Base-by-base conservation (phyloP, 371 early-diverging fungal species). In the Actinomortierella wolfii region DNA sequence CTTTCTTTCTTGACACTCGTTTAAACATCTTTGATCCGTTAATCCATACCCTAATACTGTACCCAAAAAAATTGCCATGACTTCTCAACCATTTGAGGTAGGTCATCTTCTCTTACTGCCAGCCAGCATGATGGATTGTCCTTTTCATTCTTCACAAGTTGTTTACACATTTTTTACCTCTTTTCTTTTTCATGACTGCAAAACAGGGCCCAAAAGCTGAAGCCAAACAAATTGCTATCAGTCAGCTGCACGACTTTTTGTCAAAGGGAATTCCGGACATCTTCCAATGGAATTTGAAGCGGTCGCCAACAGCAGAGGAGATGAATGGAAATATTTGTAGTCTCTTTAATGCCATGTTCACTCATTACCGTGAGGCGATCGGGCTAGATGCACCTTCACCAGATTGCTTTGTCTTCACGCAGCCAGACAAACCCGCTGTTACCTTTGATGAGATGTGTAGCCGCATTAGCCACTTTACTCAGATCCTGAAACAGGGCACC, bases 191-290 rank as follows among this genome's bases (percentile, higher is more conserved):
- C 40, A 8, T 15, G n/a, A n/a, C 23, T 23, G 24, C 21, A 3
- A 18, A 41, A 54, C 24, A 41, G 24, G 8, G 23, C 25, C 62
- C n/a, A 20, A 24, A 56, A 21, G 55, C 25, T 5, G 55, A 48
- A 9, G 74, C 74, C 51, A 73, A 73, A 55, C 39, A 54, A 1
- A 73, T 73, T 23, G 74, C 74, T 54, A 67, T 73, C 41, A 67
- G 64, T 56, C 67, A 73, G 28, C 64, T 73, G 29, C 74, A 73
- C 53, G 67, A 73, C 29, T 73, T 73, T 46, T 63, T 73, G n/a
- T 67, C 74, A 23, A 52, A 46, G 11, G 74, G 64, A 21, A 57
- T 73, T 41, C 74, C 74, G 29, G 74, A 73, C 20, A 73, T 73
- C 24, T 73, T 73, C 44, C 59, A 60, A 63, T 73, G 74, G 74